Conservation (phyloP, 2,329 filamentous ascomycete genomes). For the Scytalidium lignicola region DNA sequence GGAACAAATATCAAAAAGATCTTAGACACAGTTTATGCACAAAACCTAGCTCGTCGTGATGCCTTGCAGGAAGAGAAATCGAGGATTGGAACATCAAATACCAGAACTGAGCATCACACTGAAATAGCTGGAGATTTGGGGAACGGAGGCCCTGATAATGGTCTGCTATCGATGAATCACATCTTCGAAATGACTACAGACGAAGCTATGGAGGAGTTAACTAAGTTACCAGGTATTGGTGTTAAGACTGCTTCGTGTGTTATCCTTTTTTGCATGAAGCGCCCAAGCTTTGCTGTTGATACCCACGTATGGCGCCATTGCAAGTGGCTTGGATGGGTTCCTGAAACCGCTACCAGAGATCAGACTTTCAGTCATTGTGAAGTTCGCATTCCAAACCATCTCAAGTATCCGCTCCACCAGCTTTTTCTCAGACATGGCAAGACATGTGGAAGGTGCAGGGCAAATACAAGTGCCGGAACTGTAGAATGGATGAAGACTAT, state of each 20-base stretch:
- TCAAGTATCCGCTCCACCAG: slow-evolving; percentile 52
- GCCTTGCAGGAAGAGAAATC: slow-evolving; percentile 38
- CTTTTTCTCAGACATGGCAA: slow-evolving; percentile 50
- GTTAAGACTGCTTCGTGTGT: slow-evolving; percentile 54
- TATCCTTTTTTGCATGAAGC: slow-evolving; percentile 48
- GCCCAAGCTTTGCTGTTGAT: slow-evolving; percentile 52
- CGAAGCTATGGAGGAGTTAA: slow-evolving; percentile 46
- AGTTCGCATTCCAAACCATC: slow-evolving; percentile 42
- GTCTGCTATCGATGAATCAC: slow-evolving; percentile 53
- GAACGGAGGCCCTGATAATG: too few relatives aligned
- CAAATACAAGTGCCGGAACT: slow-evolving; percentile 50
- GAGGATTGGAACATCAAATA: too few relatives aligned
- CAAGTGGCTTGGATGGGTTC: slow-evolving; percentile 51
- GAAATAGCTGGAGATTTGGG: too few relatives aligned
- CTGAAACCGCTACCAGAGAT: slow-evolving; percentile 40
- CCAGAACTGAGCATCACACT: too few relatives aligned
- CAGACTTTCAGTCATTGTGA: slow-evolving; percentile 50
- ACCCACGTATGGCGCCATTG: slow-evolving; percentile 51
- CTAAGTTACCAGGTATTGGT: slow-evolving; percentile 47
- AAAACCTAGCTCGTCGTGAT: slow-evolving; percentile 53
- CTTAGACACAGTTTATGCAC: slow-evolving; percentile 64
- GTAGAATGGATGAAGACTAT: slow-evolving; percentile 55
- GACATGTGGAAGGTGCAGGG: slow-evolving; percentile 41
- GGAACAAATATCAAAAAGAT: slow-evolving; percentile 69
- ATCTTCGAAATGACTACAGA: slow-evolving; percentile 39